These are phyloP conservation scores for Zopfia rhizophila DNA, from an alignment of 2,329 filamentous ascomycete species.

Conservation along the genomic window DNA sequence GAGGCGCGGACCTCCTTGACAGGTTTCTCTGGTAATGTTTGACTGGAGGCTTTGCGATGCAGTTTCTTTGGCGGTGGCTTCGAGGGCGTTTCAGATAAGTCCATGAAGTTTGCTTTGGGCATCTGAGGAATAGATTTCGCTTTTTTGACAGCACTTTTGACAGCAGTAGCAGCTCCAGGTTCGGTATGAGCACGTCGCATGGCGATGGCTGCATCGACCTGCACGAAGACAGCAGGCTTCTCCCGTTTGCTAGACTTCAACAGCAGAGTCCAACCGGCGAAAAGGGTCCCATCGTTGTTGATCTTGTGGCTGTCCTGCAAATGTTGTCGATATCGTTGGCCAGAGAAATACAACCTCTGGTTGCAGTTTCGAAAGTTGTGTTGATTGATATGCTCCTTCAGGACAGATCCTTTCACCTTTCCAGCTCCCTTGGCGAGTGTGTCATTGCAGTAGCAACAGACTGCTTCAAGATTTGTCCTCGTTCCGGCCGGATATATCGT, in stretches of 20 bases:
- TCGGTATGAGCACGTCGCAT: conserved; percentile 27
- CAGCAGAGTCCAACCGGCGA: conserved; percentile 37
- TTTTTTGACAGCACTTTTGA: conserved; percentile 4
- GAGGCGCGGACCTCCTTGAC: conserved; percentile 25
- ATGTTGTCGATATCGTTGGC: conserved; percentile 38
- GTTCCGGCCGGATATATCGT: conserved; percentile 34
- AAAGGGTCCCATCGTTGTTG: conserved; percentile 32
- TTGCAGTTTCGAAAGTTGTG: conserved; percentile 40
- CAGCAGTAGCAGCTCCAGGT: conserved; percentile 9
- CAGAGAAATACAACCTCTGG: conserved; percentile 39
- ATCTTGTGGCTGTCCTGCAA: conserved; percentile 36
- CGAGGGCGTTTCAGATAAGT: conserved; percentile 28
- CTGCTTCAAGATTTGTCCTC: conserved; percentile 19
- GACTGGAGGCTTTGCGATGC: conserved; percentile 31
- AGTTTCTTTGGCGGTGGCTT: conserved; percentile 22
- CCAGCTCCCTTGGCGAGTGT: conserved; percentile 29
- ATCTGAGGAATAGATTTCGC: neutral
- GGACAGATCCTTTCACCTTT: conserved; percentile 31
- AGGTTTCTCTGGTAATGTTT: conserved; percentile 19
- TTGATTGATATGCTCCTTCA: conserved; percentile 33
- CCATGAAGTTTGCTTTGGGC: conserved; percentile 36
- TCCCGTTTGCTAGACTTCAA: conserved; percentile 33
- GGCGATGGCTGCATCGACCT: conserved; percentile 14
- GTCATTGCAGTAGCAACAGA: conserved; percentile 40
- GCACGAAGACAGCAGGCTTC: conserved; percentile 29